A percentile compares a stretch with the other conserved stretches of the same genome.
Conservation (phyloP, 306 rosid species). For the barrel medic (Medicago truncatula) region DNA sequence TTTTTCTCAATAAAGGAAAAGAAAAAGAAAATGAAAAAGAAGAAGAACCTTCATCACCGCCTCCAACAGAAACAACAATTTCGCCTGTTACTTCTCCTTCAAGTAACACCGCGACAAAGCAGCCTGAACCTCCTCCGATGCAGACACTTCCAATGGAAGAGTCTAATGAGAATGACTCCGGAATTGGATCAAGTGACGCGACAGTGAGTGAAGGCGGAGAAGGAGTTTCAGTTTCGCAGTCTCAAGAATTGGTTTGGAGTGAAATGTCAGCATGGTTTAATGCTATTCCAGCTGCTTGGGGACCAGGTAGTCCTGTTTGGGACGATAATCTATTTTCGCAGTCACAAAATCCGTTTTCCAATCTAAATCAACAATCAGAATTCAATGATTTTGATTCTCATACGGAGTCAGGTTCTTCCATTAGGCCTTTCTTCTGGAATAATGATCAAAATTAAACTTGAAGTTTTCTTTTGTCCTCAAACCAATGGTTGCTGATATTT, state of each 20-base stretch:
- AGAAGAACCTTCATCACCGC: constrained; percentile 18
- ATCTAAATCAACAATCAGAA: constrained; percentile 50
- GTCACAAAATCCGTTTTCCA: constrained; percentile 54
- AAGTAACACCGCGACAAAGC: constrained; percentile 32
- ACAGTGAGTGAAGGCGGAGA: constrained; percentile 45
- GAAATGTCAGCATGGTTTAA: constrained; percentile 90
- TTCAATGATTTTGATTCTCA: constrained; percentile 40
- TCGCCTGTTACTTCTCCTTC: constrained; percentile 47
- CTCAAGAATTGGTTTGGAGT: constrained; percentile 84
- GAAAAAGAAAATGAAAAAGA: background rate
- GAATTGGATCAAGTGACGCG: constrained; percentile 58
- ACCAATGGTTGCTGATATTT: constrained; percentile 56
- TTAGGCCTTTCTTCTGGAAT: constrained; percentile 61
- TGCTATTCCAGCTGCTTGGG: constrained; percentile 89
- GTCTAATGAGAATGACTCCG: constrained; percentile 54
- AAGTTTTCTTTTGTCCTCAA: background rate
- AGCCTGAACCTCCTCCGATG: constrained; percentile 35
- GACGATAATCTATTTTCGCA: constrained; percentile 77
- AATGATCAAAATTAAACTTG: constrained; percentile 56
- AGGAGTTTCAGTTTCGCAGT: constrained; percentile 41
- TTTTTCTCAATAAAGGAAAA: constrained; percentile 63
- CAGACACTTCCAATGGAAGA: constrained; percentile 43
- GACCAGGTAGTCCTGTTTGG: constrained; percentile 96
- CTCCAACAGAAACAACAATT: constrained; percentile 9
- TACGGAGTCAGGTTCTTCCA: constrained; percentile 46